Conservation (phyloP, 2,329 filamentous ascomycete species). For the Ceratocystis diversiconidia region DNA sequence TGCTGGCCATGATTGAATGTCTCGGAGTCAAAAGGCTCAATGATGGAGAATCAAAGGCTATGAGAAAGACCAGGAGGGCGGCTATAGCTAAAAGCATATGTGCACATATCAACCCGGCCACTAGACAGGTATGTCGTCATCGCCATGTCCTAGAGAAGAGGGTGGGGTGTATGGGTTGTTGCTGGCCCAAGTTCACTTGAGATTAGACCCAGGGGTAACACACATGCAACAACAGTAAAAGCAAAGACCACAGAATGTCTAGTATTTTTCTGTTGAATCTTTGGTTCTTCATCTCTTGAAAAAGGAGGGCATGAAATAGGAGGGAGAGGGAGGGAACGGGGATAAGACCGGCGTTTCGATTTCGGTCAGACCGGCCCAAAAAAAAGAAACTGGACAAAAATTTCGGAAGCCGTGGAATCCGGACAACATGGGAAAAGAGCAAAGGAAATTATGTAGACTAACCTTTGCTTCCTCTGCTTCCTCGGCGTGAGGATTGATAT, state of each 20-base stretch:
- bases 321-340: not conserved
- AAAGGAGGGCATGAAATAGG: not conserved
- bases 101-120: not conserved
- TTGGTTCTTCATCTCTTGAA: not conserved
- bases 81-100: not conserved
- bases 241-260: not conserved
- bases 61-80: not conserved
- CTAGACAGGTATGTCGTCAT: not conserved
- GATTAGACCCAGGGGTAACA: not conserved
- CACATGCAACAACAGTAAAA: not conserved
- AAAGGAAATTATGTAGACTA: not conserved
- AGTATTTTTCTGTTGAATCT: not conserved
- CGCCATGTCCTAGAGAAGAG: not conserved
- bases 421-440: not conserved
- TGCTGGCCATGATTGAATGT: not conserved
- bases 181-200: not conserved
- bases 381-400: not conserved
- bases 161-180: not conserved
- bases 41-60: not conserved
- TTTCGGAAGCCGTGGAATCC: not conserved
- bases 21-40: not conserved
- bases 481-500: not conserved
- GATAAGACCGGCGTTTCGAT: not conserved
- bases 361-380: not conserved
- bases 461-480: constrained; percentile 4